These are phyloP conservation scores for Phialocephala subalpina DNA, from an alignment of 2,329 filamentous ascomycete species.

Conservation along the genomic window DNA sequence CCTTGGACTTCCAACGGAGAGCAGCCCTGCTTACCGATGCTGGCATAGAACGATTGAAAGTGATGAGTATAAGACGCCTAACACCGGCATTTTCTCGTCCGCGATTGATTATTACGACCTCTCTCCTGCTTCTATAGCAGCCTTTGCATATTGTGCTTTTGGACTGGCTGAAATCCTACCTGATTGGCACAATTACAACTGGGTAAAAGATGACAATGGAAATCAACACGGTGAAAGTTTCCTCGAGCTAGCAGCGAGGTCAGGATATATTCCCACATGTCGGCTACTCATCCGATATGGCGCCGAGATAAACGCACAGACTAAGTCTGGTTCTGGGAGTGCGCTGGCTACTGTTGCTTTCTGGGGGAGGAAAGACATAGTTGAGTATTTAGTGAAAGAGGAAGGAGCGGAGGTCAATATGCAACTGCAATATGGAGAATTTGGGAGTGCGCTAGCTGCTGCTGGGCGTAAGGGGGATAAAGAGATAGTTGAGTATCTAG, in stretches of 20 bases:
- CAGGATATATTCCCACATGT: conserved; percentile 6
- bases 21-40: conserved; percentile 21
- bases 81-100: background rate
- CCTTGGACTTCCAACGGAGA: conserved; percentile 18
- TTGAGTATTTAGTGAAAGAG: conserved; percentile 8
- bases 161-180: conserved; percentile 9
- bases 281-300: conserved; percentile 7
- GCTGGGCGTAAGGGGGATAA: background rate
- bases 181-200: conserved; percentile 12
- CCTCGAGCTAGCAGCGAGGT: conserved; percentile 4
- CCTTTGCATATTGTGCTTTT: conserved; percentile 15
- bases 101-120: background rate
- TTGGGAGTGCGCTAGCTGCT: conserved; percentile 10
- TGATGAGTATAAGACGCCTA: background rate
- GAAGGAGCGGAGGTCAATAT: conserved; percentile 10
- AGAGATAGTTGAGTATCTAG: conserved; percentile 9
- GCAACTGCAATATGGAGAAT: conserved; percentile 6
- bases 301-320: conserved; percentile 9
- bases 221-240: background rate
- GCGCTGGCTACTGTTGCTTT: conserved; percentile 1
- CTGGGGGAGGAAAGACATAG: background rate
- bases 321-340: background rate
- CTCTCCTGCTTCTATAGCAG: background rate
- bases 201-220: conserved; percentile 9
- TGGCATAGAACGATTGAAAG: conserved; percentile 15